phyloP scores from a whole-genome alignment of 1,139 yeast species.

The Candida glucosophila region DNA sequence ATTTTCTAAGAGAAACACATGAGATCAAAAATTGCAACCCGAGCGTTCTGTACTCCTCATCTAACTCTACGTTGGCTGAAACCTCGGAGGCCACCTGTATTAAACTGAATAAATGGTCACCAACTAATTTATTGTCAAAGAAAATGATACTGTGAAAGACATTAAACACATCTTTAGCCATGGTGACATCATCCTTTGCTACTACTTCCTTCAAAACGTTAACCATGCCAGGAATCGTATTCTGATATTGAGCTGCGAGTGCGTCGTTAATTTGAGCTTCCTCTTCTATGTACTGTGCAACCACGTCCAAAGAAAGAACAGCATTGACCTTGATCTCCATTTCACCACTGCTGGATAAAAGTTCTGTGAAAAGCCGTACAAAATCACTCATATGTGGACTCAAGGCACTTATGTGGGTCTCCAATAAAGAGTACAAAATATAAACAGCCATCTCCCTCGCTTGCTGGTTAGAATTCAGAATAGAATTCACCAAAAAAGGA shows the following conservation, averaged over 20 bases:
- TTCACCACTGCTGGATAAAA: conserved; percentile 61
- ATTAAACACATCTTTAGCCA: conserved; percentile 72
- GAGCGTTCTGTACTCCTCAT: conserved; percentile 74
- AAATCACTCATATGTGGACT: conserved; percentile 57
- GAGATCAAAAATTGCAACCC: conserved; percentile 82
- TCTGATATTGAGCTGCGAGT: conserved; percentile 52
- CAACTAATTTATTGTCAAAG: conserved; percentile 70
- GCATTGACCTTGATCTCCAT: conserved; percentile 76
- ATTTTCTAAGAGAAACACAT: conserved; percentile 64
- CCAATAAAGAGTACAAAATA: conserved; percentile 70
- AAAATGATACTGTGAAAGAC: conserved; percentile 74
- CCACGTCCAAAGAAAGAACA: conserved; percentile 71
- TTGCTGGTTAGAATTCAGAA: conserved; percentile 48
- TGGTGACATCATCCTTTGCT: conserved; percentile 59
- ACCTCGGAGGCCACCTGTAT: conserved; percentile 71
- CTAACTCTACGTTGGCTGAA: conserved; percentile 57
- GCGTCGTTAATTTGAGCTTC: conserved; percentile 37
- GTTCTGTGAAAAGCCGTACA: conserved; percentile 56
- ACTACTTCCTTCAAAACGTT: conserved; percentile 73
- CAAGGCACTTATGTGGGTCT: conserved; percentile 61
- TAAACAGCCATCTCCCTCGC: conserved; percentile 82
- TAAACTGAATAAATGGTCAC: conserved; percentile 65
- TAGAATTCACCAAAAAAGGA: conserved; percentile 61
- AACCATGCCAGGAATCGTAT: conserved; percentile 73
- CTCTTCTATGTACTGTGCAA: conserved; percentile 61